phyloP scores from a whole-genome alignment of 1,139 yeast species.

The Magnusiomyces clavatus region DNA sequence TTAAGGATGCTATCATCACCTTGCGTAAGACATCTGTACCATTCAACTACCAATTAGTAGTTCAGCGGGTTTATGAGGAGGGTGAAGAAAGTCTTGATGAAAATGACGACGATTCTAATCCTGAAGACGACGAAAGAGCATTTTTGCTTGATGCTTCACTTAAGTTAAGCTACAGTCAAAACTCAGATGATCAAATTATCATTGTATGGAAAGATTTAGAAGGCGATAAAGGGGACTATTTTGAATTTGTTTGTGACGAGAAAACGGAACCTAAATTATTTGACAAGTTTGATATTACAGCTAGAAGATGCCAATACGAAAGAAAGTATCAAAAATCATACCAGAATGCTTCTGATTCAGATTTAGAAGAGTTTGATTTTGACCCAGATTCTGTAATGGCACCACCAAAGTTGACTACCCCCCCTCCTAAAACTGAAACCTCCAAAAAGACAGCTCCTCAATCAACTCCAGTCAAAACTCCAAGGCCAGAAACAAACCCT shows the following conservation, averaged over 20 bases:
- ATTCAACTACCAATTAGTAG: constrained; percentile 61
- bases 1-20: constrained; percentile 67
- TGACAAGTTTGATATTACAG: constrained; percentile 54
- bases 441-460: neutral
- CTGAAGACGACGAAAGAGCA: constrained; percentile 50
- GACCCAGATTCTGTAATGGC: constrained; percentile 23
- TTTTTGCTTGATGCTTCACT: constrained; percentile 62
- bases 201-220: constrained; percentile 76
- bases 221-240: constrained; percentile 81
- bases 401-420: neutral
- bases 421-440: neutral
- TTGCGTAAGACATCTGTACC: constrained; percentile 63
- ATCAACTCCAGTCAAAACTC: neutral
- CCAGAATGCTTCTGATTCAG: constrained; percentile 32
- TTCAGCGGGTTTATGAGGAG: constrained; percentile 61
- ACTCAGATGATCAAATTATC: constrained; percentile 41
- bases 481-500: neutral
- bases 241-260: constrained; percentile 70
- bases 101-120: constrained; percentile 48
- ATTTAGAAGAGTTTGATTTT: constrained; percentile 50
- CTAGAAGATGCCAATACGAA: constrained; percentile 69
- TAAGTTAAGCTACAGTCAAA: constrained; percentile 39
- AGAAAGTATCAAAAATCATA: constrained; percentile 49
- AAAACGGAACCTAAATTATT: constrained; percentile 50
- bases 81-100: constrained; percentile 52